Base-by-base conservation (phyloP, 129 eudicot species). In the Flaveria trinervia region DNA sequence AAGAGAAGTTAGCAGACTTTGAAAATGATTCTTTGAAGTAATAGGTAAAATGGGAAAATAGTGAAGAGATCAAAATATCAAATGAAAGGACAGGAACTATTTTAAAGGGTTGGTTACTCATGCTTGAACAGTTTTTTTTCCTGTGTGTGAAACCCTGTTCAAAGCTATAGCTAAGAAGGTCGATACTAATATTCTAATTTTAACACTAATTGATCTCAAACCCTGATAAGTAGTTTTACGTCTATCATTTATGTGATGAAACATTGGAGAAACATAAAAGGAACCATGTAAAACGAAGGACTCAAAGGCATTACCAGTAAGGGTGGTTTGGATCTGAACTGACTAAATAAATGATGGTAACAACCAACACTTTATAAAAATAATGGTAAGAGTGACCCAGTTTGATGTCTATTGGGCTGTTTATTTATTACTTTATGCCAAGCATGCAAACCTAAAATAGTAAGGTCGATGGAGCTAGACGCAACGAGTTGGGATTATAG, bases 1-100 rank as follows among this genome's bases (percentile, higher is more conserved):
- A 26, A 0, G 10, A 61, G 43, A 71, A 51, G 48, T 71, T 51
- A 16, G 30, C n/a, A 10, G 14, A 43, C 39, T 15, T 11, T 12
- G 12, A 36, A 33, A 18, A 52, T 52, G 39, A 54, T 26, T 36
- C 41, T 36, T 12, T 55, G 22, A 11, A 39, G 50, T 14, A 14
- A 33, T 66, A 36, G 50, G 50, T 66, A 8, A 66, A 66, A 66
- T 39, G 28, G 71, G 26, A 64, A 66, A 66, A 41, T n/a, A 43
- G 50, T 15, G 23, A 66, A 10, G 5, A 66, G 71, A 11, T 39
- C 50, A 65, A 36, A 49, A 66, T 51, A 11, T 39, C 50, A 65
- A 36, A 49, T 65, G 26, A 65, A 65, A n/a, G 48, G 48, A 17
- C 3, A 45, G 0, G 14, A 64, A 15, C 1, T 28, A 52, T 3